Conservation (phyloP, 2,329 filamentous ascomycete species). For the Aureobasidium melanogenum region DNA sequence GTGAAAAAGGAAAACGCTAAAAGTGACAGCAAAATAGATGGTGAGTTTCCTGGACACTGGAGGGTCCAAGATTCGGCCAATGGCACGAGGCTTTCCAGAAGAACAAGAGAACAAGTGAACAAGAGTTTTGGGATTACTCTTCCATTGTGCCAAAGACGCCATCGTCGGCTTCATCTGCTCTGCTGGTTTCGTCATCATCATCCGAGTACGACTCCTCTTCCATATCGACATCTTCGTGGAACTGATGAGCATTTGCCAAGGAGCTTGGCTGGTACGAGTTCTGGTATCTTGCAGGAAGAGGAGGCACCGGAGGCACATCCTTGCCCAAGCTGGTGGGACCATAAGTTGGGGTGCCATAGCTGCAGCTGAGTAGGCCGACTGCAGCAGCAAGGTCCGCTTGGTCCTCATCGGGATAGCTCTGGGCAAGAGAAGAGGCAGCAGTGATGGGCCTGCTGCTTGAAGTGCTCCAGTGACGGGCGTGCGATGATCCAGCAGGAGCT, state of each 20-base stretch:
- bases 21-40: background rate
- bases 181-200: slow-evolving; percentile 42
- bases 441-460: slow-evolving; percentile 64
- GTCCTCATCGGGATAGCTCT: slow-evolving; percentile 69
- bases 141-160: slow-evolving; percentile 97
- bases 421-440: slow-evolving; percentile 49
- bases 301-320: slow-evolving; percentile 80
- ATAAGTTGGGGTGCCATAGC: slow-evolving; percentile 71
- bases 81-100: background rate
- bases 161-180: slow-evolving; percentile 80
- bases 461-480: slow-evolving; percentile 57
- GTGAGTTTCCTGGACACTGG: background rate
- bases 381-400: slow-evolving; percentile 84
- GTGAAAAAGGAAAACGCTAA: background rate
- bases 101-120: background rate
- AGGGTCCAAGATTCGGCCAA: slow-evolving; percentile 1
- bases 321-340: slow-evolving; percentile 53
- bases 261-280: slow-evolving; percentile 27
- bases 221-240: slow-evolving; percentile 38
- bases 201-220: slow-evolving; percentile 31
- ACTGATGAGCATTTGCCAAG: slow-evolving; percentile 14
- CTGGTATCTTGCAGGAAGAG: slow-evolving; percentile 72
- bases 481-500: slow-evolving; percentile 36
- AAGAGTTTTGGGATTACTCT: slow-evolving; percentile 45
- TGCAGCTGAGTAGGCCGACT: slow-evolving; percentile 83